Percentiles rank a stretch among this genome's conserved stretches.
Conservation (phyloP, 768 basidiomycete genomes). For the Russula griseocarnosa region DNA sequence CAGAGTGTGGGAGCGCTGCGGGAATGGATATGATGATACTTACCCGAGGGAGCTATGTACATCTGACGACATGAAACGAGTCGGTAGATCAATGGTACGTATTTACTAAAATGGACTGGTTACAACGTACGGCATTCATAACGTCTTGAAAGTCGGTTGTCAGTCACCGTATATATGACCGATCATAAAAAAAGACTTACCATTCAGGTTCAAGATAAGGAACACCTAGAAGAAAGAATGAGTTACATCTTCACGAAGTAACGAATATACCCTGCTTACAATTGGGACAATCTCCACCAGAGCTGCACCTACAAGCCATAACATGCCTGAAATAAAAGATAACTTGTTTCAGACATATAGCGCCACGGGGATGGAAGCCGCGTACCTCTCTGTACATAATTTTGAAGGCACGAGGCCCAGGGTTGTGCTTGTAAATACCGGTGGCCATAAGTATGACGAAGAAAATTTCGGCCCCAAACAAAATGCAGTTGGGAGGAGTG, state of each 20-base stretch:
- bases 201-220: slow-evolving; percentile 20
- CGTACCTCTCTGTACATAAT: slow-evolving; percentile 25
- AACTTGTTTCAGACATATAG: background rate
- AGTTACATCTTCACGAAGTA: background rate
- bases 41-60: slow-evolving; percentile 20
- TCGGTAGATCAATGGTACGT: background rate
- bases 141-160: slow-evolving; percentile 7
- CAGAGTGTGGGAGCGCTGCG: background rate
- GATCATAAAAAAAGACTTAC: background rate
- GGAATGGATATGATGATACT: background rate
- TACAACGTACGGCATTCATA: slow-evolving; percentile 22
- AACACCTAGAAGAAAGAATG: slow-evolving; percentile 18
- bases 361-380: background rate
- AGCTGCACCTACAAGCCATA: slow-evolving; percentile 17
- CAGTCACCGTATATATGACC: background rate
- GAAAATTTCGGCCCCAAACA: slow-evolving; percentile 7
- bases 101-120: background rate
- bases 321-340: slow-evolving; percentile 12
- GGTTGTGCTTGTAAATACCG: slow-evolving; percentile 16
- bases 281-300: slow-evolving; percentile 15
- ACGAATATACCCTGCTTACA: background rate
- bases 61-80: slow-evolving; percentile 12
- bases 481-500: slow-evolving; percentile 1
- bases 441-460: slow-evolving; percentile 12
- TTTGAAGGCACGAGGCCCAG: slow-evolving; percentile 11